Conservation (phyloP, 306 rosid species). For the Quillaja saponaria region DNA sequence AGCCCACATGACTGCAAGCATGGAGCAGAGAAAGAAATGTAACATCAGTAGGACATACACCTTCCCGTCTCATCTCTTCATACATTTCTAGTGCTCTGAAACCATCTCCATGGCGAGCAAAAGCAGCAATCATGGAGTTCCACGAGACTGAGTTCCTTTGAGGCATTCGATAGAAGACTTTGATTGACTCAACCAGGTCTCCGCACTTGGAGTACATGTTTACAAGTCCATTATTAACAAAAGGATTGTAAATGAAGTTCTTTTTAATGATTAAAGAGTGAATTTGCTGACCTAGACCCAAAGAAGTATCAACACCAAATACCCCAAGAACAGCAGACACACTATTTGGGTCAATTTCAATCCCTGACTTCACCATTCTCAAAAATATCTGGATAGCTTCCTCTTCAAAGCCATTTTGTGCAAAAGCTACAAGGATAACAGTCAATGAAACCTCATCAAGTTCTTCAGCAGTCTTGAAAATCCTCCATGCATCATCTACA, state of each 20-base stretch:
- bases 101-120: slow-evolving; percentile 84
- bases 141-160: slow-evolving; percentile 68
- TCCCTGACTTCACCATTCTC: slow-evolving; percentile 65
- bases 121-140: slow-evolving; percentile 89
- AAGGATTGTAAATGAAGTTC: slow-evolving; percentile 59
- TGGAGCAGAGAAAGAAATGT: slow-evolving; percentile 87
- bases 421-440: slow-evolving; percentile 80
- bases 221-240: slow-evolving; percentile 77
- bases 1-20: slow-evolving; percentile 88
- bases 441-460: slow-evolving; percentile 82
- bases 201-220: slow-evolving; percentile 95
- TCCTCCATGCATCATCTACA: slow-evolving; percentile 65
- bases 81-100: slow-evolving; percentile 59
- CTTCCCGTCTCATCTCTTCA: slow-evolving; percentile 61
- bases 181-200: slow-evolving; percentile 58
- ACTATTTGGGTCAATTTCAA: slow-evolving; percentile 63
- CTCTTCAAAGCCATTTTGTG: slow-evolving; percentile 79
- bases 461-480: slow-evolving; percentile 70
- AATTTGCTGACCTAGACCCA: slow-evolving; percentile 71
- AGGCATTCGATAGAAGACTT: slow-evolving; percentile 54
- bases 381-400: slow-evolving; percentile 77
- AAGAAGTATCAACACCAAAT: slow-evolving; percentile 70
- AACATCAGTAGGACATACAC: slow-evolving; percentile 57
- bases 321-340: slow-evolving; percentile 87
- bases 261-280: slow-evolving; percentile 63